Evolutionary conservation across 441 rosid genomes (phyloP).

Genomic region (Melastoma candidum): DNA sequence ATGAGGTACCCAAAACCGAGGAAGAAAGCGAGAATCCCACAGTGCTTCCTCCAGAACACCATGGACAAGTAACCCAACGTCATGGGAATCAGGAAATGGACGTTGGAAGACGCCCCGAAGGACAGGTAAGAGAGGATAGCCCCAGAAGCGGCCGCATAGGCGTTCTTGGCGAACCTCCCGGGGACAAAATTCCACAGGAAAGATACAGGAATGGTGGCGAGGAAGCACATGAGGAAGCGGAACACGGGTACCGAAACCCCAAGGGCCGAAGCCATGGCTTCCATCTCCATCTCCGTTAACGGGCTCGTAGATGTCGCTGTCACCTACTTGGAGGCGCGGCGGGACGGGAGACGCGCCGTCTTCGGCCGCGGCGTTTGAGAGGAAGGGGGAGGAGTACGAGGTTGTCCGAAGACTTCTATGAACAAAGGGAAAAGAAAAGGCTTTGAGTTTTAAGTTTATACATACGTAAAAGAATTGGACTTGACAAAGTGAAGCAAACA

Average conservation of each 20-base stretch:
- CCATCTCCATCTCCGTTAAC: slow-evolving; percentile 34
- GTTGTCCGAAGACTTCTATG: too few species aligned
- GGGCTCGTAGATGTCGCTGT: background rate
- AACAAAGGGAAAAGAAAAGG: too few species aligned
- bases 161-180: slow-evolving; percentile 49
- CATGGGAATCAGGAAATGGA: slow-evolving; percentile 89
- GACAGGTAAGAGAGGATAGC: slow-evolving; percentile 72
- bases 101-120: slow-evolving; percentile 84
- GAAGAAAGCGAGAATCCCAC: slow-evolving; percentile 64
- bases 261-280: slow-evolving; percentile 56
- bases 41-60: slow-evolving; percentile 53
- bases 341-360: background rate
- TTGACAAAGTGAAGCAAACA: too few species aligned
- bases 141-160: slow-evolving; percentile 60
- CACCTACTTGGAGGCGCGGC: background rate
- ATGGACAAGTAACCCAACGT: slow-evolving; percentile 62
- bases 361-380: too few species aligned
- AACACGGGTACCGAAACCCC: slow-evolving; percentile 86
- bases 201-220: slow-evolving; percentile 72
- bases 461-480: too few species aligned
- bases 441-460: too few species aligned
- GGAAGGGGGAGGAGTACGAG: too few species aligned
- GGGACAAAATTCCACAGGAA: slow-evolving; percentile 62
- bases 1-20: slow-evolving; percentile 81
- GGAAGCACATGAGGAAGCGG: slow-evolving; percentile 79